Evolutionary conservation across 148 eudicot species (phyloP), one percentile per base, ranked within the genome.

Genomic region (Nepenthes mirabilis): DNA sequence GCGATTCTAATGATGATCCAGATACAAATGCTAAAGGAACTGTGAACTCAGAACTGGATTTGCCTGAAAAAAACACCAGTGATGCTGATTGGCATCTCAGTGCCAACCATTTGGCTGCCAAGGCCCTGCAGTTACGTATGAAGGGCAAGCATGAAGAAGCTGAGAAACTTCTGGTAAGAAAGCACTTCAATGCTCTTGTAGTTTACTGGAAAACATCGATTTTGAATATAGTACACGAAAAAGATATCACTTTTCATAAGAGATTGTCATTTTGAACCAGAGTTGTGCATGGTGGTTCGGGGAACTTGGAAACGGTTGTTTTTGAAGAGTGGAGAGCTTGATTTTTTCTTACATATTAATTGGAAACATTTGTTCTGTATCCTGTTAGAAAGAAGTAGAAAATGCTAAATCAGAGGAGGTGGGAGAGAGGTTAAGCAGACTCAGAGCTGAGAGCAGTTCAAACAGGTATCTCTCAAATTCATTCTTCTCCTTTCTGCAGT

Each of bases 141-240:
- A 88, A 80, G 77, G 98, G 98, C 64, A 82, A 79, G 66, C 87
- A 83, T 73, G 95, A 88, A 55, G 96, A 93, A 76, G 95, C 98
- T 55, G 88, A 83, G 2, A 86, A 70, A 65, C 83, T 88, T 68
- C 2, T 85, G 96, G 97, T 91, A 62, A 68, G 85, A 61, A 47
- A 40, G 48, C 13, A 52, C 58, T n/a, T 49, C 13, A 11, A 45
- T 45, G 48, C 11, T 45, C 48, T 45, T 6, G 48, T 5, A 45
- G 48, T 45, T 45, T 45, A 45, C 48, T 23, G 23, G 23, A 23
- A 23, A 23, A 23, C 23, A 23, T 23, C 23, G 23, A 23, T 23
- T 23, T 23, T 23, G 23, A 23, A 23, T 23, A 23, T 23, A 23
- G 23, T 23, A 23, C 23, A 23, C 23, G 23, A 23, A 23, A 23